These are phyloP conservation scores for Solanum sejunctum DNA, from an alignment of 257 asterid genomes.

Conservation along the genomic window DNA sequence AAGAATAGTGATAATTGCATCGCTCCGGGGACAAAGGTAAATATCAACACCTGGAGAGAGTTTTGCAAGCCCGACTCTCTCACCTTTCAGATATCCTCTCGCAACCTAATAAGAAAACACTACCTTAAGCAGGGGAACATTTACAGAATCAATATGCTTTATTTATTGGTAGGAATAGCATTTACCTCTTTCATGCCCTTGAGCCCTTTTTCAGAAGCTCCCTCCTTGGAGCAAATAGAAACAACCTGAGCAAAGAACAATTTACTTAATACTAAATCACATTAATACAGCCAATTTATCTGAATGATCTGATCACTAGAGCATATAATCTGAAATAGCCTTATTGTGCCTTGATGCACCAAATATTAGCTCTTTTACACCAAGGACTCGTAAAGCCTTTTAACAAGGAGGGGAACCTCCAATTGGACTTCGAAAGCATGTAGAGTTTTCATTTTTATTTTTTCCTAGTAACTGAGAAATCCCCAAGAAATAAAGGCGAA, in stretches of 20 bases:
- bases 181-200: conserved; percentile 14
- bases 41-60: conserved; percentile 7
- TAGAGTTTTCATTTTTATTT: not conserved
- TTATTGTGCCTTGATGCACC: not conserved
- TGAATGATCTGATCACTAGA: not conserved
- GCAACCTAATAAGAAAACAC: conserved; percentile 4
- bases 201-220: conserved; percentile 7
- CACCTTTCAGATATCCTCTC: not conserved
- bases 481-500: not conserved
- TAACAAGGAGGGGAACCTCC: not conserved
- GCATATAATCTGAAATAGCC: not conserved
- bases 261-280: not conserved
- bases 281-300: not conserved
- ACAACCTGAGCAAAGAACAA: conserved; percentile 7
- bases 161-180: not conserved
- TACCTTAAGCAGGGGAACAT: not conserved
- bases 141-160: not conserved
- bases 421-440: not conserved
- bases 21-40: conserved; percentile 14
- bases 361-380: not conserved
- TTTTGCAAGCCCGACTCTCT: conserved; percentile 11
- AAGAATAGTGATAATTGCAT: conserved; percentile 13
- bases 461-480: not conserved
- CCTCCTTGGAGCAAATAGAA: conserved; percentile 14
- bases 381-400: not conserved